Base-by-base conservation (phyloP, 495 filamentous ascomycete genomes). In the Lasiosphaeria ovina region DNA sequence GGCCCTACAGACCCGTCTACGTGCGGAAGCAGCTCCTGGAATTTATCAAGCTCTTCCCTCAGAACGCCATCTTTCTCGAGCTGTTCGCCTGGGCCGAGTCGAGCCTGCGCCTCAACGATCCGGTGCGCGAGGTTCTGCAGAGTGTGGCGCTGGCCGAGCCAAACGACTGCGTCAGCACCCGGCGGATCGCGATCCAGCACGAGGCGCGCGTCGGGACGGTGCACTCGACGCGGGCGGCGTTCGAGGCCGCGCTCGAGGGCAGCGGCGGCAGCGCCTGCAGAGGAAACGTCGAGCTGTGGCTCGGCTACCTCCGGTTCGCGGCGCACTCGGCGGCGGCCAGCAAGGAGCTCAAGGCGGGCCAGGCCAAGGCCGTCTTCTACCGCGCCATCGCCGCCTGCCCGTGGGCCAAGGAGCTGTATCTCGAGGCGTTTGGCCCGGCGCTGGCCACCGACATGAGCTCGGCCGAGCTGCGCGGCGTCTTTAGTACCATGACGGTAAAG, bases 41-140 rank as follows among this genome's bases (percentile, higher is more conserved):
- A 34, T 87, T 85, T 61, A 72, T 94, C 35, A 55, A 60, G 4
- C 64, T 76, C 10, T 96, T 89, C 72, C 92, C 92, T 0, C 76
- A 81, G 35, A 97, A 96, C 76, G 90, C 87, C 2, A 81, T 92
- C 40, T 88, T 97, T 62, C 81, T 93, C 54, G 75, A 81, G 14
- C 76, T 93, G 12, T 87, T 87, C 69, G 77, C 82, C 9, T 92
- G 86, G 86, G 85, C 88, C 65, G 85, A 91, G 65, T 49, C 60
- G 1, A 73, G 83, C 5, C 78, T 89, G 17, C 84, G 82, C 38
- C 82, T 96, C 59, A 81, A 89, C 59, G 88, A 93, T 63, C 87
- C 87, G 38, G 80, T 94, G 45, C 83, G 89, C 24, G 77, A 78
- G 6, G 76, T 87, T 17, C 69, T 90, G 42, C 70, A 77, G 24